Evolutionary conservation across 2,329 filamentous ascomycete species (phyloP).

Genomic region (Botryotinia globosa): DNA sequence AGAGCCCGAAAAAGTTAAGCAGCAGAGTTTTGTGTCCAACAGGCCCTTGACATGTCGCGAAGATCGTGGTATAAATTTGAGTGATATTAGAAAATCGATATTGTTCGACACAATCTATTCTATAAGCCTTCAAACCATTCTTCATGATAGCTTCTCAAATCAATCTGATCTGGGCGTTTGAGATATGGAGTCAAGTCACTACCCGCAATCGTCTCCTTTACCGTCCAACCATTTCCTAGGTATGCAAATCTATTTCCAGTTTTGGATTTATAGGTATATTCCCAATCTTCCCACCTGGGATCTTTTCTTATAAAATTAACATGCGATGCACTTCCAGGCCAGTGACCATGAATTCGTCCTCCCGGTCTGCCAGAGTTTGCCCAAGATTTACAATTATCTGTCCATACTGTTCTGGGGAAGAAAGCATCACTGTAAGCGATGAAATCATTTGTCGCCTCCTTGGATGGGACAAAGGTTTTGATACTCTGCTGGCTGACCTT

Average conservation of each 20-base stretch:
- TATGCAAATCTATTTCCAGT: slow-evolving; percentile 50
- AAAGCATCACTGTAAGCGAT: slow-evolving; percentile 57
- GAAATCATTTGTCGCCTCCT: slow-evolving; percentile 62
- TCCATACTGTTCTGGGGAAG: slow-evolving; percentile 53
- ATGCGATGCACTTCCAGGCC: slow-evolving; percentile 66
- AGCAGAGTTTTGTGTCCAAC: background rate
- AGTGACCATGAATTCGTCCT: slow-evolving; percentile 63
- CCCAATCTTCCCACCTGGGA: slow-evolving; percentile 58
- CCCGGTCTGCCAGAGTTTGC: slow-evolving; percentile 66
- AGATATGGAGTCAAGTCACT: slow-evolving; percentile 64
- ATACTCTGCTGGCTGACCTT: slow-evolving; percentile 67
- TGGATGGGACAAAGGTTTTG: slow-evolving; percentile 55
- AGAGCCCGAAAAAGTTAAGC: too few species aligned
- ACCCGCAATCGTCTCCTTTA: slow-evolving; percentile 51
- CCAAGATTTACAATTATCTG: slow-evolving; percentile 67
- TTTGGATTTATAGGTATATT: slow-evolving; percentile 48
- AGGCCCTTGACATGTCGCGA: background rate
- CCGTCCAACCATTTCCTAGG: slow-evolving; percentile 66
- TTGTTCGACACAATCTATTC: background rate
- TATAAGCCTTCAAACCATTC: slow-evolving; percentile 55
- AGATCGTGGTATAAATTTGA: background rate
- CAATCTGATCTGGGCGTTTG: slow-evolving; percentile 51
- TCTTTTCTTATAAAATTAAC: slow-evolving; percentile 56
- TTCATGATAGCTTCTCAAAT: slow-evolving; percentile 64
- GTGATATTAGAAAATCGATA: background rate